Conservation (phyloP, 495 filamentous ascomycete species). For the Tricharina praecox region DNA sequence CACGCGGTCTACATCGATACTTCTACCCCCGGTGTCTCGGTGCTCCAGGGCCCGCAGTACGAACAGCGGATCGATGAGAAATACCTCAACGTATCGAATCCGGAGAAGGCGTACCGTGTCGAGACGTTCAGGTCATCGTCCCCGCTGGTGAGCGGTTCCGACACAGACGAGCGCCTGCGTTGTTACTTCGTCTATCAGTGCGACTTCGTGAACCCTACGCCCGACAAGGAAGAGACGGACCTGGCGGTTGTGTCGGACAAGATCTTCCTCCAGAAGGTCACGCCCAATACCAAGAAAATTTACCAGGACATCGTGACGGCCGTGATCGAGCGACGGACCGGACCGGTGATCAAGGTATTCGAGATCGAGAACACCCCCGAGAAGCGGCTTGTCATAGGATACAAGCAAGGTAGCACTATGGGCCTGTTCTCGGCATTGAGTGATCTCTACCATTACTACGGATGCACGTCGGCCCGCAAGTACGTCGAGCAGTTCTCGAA, state of each 20-base stretch:
- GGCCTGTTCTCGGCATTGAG: slow-evolving; percentile 90
- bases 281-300: slow-evolving; percentile 81
- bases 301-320: slow-evolving; percentile 82
- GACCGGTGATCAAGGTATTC: slow-evolving; percentile 93
- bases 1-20: slow-evolving; percentile 99
- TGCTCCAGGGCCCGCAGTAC: slow-evolving; percentile 63
- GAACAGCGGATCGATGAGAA: slow-evolving; percentile 89
- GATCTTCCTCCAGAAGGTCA: slow-evolving; percentile 86
- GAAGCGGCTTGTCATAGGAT: slow-evolving; percentile 85
- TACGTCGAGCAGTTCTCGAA: slow-evolving; percentile 99
- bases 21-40: slow-evolving; percentile 65
- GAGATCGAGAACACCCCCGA: slow-evolving; percentile 82
- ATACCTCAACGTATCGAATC: slow-evolving; percentile 54
- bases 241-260: slow-evolving; percentile 85
- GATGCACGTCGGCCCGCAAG: slow-evolving; percentile 86
- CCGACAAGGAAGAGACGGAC: slow-evolving; percentile 61
- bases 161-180: slow-evolving; percentile 60
- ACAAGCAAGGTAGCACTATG: slow-evolving; percentile 78
- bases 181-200: slow-evolving; percentile 99
- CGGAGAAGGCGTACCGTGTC: slow-evolving; percentile 52
- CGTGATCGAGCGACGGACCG: slow-evolving; percentile 55
- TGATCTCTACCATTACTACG: slow-evolving; percentile 97
- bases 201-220: slow-evolving; percentile 59
- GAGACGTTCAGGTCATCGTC: slow-evolving; percentile 86
- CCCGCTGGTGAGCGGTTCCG: slow-evolving; percentile 7